Evolutionary conservation across 2,329 filamentous ascomycete species (phyloP), one percentile per base, ranked within the genome.

Genomic region (Phialemoniopsis sp.): DNA sequence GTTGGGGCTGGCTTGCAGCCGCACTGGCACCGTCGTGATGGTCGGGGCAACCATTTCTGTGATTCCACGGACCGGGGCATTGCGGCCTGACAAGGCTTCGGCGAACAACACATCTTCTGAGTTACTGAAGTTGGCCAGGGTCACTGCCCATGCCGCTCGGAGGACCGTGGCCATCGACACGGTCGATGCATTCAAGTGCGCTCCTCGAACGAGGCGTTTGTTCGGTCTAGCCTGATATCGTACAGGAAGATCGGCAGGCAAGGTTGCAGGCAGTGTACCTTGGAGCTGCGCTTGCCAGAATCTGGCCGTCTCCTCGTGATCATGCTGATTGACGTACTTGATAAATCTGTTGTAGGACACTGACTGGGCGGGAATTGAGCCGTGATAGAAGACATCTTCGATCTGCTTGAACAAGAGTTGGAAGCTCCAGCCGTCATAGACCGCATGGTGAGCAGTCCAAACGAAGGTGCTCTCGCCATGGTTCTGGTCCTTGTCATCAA

Each of bases 41-140:
- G 78, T 78, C 1, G 77, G 77, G 0, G 76, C 78, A 43, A 77
- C 71, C 35, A 81, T 79, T 43, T 74, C 59, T 43, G 78, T 71
- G 45, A 63, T 62, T 3, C 68, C 70, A 1, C 62, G 48, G 19
- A 76, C 59, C 2, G 70, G 63, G 1, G 68, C 67, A 40, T 72
- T 72, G 16, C 78, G 72, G 3, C 78, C 77, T 0, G 76, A 78
- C 4, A 82, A 59, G 0, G 76, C 80, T 59, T 78, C 73, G 9
- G 76, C 77, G 42, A 80, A 80, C 12, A 80, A 62, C 7, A 80
- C 63, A 41, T 81, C 77, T n/a, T n/a, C n/a, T 15, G 62, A 52
- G 19, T 64, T 68, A 10, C 67, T 69, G 32, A 68, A 69, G 51
- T 80, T 78, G 28, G 68, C 60, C 0, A 73, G 70, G 0, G 73